Evolutionary conservation across 2,329 filamentous ascomycete species (phyloP), one percentile per base, ranked within the genome.

Genomic region (Pleomassaria siparia): DNA sequence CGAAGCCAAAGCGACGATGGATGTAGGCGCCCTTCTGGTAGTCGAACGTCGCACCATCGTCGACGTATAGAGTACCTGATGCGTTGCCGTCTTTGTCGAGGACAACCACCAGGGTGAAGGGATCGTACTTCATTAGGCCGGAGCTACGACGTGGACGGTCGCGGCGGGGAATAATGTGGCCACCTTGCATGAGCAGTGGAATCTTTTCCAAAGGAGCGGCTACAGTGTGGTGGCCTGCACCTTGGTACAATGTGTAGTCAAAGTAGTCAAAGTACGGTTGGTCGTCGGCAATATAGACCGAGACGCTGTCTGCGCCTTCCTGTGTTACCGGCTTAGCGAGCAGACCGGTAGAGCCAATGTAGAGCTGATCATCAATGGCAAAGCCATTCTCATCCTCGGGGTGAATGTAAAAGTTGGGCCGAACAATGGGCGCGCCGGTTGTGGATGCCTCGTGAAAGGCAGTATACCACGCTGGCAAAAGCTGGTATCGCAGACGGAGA

Each of bases 181-280:
- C 94, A 39, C 90, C 92, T 58, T 88, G 90, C 87, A 97, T 94
- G 36, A 99, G 78, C 12, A 99, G 74, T 0, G 94, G 92, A 15
- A 96, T 88, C 61, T 86, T 89, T 46, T 96, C 88, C 2, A 97
- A 78, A 0, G 91, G 89, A 0, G 92, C 89, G 1, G 82, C 73
- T 29, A 96, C 76, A 1, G 82, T 87, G 55, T 89, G 77, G 51
- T 87, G 86, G 54, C 89, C 88, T 53, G 85, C 84, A 20, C 86
- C 81, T 18, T 85, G 85, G 64, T 95, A 84, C 35, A 83, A 76
- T 33, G 86, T 83, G 74, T 90, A 96, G 61, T 89, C 89, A 67
- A 94, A 95, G 76, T 99, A 99, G 72, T 97, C 89, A 64, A 91
- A 99, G 72, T 99, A 97, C 44, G 88, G 81, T 70, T 95, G 89